phyloP scores from a whole-genome alignment of 352 stramenopile species.

The Phytophthora nicotianae region DNA sequence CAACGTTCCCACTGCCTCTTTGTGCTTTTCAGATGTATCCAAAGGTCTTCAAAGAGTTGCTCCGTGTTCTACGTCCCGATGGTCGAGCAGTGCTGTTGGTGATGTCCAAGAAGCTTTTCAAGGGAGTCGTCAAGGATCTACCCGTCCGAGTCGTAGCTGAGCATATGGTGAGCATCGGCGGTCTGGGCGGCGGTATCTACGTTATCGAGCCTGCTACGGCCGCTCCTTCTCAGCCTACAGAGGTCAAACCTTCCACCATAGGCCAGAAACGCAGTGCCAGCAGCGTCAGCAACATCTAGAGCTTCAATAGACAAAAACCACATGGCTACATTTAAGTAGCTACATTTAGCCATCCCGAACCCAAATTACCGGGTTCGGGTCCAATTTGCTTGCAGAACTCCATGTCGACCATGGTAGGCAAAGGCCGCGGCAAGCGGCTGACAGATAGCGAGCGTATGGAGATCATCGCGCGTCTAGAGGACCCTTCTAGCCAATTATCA shows the following conservation, averaged over 20 bases:
- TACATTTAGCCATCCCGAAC: slow-evolving; percentile 2
- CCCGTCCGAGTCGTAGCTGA: slow-evolving; percentile 45
- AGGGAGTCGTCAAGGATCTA: slow-evolving; percentile 51
- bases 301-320: not conserved
- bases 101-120: slow-evolving; percentile 84
- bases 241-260: slow-evolving; percentile 18
- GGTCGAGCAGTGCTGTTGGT: slow-evolving; percentile 73
- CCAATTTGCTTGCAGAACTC: not conserved
- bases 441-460: slow-evolving; percentile 79
- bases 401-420: slow-evolving; percentile 6
- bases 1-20: not conserved
- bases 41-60: slow-evolving; percentile 74
- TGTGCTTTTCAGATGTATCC: slow-evolving; percentile 63
- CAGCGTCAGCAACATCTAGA: slow-evolving; percentile 19
- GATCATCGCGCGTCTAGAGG: slow-evolving; percentile 74
- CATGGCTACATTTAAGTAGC: not conserved
- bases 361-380: not conserved
- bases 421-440: slow-evolving; percentile 53
- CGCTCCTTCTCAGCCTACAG: slow-evolving; percentile 5
- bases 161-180: slow-evolving; percentile 79
- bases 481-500: slow-evolving; percentile 52
- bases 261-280: slow-evolving; percentile 31
- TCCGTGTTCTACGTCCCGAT: slow-evolving; percentile 59
- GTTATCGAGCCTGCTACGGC: slow-evolving; percentile 46
- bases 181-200: slow-evolving; percentile 65